Evolutionary conservation across 257 asterid species (phyloP).

Genomic region (Solanum etuberosum): DNA sequence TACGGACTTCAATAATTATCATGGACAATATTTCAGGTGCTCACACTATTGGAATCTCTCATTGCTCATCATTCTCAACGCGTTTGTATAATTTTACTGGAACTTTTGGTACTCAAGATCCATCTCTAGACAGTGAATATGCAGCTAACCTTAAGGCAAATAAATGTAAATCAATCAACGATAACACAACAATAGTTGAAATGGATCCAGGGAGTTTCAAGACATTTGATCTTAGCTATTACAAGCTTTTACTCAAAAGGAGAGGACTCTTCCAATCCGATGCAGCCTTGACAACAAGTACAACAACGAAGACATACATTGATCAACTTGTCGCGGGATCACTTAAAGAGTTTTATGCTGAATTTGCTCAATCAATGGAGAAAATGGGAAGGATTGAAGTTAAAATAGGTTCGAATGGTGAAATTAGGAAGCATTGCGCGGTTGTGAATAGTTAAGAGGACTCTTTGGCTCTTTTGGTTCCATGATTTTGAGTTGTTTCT

Average conservation of each 20-base stretch:
- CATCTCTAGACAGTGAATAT: slow-evolving; percentile 51
- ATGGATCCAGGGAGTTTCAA: slow-evolving; percentile 68
- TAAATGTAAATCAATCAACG: slow-evolving; percentile 36
- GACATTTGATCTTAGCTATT: slow-evolving; percentile 63
- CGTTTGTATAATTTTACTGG: slow-evolving; percentile 65
- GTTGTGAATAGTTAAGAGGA: slow-evolving; percentile 26
- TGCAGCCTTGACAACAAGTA: slow-evolving; percentile 32
- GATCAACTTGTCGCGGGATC: slow-evolving; percentile 24
- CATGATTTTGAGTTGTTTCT: neutral
- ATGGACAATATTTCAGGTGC: slow-evolving; percentile 31
- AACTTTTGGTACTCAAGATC: slow-evolving; percentile 42
- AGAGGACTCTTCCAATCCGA: slow-evolving; percentile 62
- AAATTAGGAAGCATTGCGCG: slow-evolving; percentile 56
- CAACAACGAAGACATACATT: slow-evolving; percentile 27
- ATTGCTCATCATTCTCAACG: slow-evolving; percentile 36
- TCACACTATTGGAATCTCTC: slow-evolving; percentile 60
- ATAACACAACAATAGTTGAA: slow-evolving; percentile 29
- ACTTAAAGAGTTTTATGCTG: slow-evolving; percentile 20
- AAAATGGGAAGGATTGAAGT: slow-evolving; percentile 54
- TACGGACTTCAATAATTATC: neutral
- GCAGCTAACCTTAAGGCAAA: slow-evolving; percentile 41
- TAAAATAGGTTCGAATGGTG: slow-evolving; percentile 43
- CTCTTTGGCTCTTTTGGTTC: neutral
- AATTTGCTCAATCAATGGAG: slow-evolving; percentile 58
- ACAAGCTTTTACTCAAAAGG: slow-evolving; percentile 38